Evolutionary conservation across 371 early-diverging fungal species (phyloP).

Genomic region (Mucor plumbeus): DNA sequence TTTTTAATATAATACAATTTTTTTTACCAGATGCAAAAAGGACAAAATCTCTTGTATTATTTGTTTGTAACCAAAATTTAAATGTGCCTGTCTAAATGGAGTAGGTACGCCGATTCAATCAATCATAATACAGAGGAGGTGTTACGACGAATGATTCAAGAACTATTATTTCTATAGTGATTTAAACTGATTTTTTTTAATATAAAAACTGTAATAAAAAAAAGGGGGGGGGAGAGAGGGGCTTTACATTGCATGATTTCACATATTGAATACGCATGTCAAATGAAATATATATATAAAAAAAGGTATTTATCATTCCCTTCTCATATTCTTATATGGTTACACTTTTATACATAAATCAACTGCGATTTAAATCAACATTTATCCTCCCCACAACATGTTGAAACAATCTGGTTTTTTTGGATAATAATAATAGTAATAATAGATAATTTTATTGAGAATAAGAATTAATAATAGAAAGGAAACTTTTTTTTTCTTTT

Average conservation of each 20-base stretch:
- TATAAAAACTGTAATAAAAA: background rate
- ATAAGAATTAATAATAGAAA: background rate
- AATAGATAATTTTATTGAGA: constrained; percentile 7
- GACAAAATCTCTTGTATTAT: too few relatives aligned
- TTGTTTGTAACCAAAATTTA: background rate
- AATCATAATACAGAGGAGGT: background rate
- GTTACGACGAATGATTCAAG: background rate
- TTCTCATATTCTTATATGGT: background rate
- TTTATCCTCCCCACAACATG: background rate
- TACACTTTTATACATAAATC: background rate
- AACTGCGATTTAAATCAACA: background rate
- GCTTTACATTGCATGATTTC: background rate
- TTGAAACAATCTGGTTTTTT: constrained; percentile 5
- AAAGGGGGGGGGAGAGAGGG: background rate
- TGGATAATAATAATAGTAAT: background rate
- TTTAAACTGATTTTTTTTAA: background rate
- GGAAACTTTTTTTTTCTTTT: too few relatives aligned
- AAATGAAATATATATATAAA: background rate
- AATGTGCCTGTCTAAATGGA: constrained; percentile 2
- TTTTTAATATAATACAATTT: too few relatives aligned
- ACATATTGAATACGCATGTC: background rate
- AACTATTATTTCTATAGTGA: background rate
- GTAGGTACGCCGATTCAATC: constrained; percentile 14
- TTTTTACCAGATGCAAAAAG: too few relatives aligned
- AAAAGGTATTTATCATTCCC: background rate